A percentile compares a stretch with the other conserved stretches of the same genome.
Evolutionary conservation across 495 filamentous ascomycete genomes (phyloP).

Genomic region (Penicillium paradoxum): DNA sequence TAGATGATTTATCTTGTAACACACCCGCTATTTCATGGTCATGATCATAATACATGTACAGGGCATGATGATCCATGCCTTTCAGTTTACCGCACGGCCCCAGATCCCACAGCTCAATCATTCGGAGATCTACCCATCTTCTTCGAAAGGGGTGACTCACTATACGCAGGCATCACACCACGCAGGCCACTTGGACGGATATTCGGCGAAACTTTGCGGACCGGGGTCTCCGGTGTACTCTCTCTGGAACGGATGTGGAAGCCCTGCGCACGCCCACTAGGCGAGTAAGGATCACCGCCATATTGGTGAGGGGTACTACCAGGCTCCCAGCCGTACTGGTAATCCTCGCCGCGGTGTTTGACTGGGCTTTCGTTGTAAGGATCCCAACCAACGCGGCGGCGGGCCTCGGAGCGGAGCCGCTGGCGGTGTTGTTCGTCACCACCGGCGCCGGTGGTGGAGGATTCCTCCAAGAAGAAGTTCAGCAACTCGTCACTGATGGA

Average conservation of each 20-base stretch:
- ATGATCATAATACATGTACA: slow-evolving; percentile 16
- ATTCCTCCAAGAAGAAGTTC: slow-evolving; percentile 89
- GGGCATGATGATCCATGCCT: background rate
- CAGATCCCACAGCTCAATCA: slow-evolving; percentile 9
- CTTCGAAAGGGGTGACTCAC: slow-evolving; percentile 28
- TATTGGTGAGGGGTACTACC: slow-evolving; percentile 28
- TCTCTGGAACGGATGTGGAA: slow-evolving; percentile 38
- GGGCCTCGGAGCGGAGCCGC: slow-evolving; percentile 64
- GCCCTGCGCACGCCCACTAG: slow-evolving; percentile 23
- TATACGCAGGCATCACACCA: slow-evolving; percentile 24
- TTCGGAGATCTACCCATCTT: slow-evolving; percentile 15
- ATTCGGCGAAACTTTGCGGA: slow-evolving; percentile 19
- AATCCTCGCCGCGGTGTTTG: slow-evolving; percentile 59
- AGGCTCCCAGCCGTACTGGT: slow-evolving; percentile 41
- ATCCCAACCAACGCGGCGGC: slow-evolving; percentile 82
- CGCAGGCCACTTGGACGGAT: slow-evolving; percentile 20
- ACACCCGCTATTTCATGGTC: background rate
- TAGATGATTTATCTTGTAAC: background rate
- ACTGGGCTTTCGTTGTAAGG: slow-evolving; percentile 71
- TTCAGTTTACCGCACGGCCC: slow-evolving; percentile 10
- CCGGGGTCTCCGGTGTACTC: slow-evolving; percentile 37
- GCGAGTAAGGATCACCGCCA: slow-evolving; percentile 27
- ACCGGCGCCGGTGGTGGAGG: slow-evolving; percentile 65
- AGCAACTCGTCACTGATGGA: slow-evolving; percentile 92
- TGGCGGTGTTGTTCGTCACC: slow-evolving; percentile 65